Base-by-base conservation (phyloP, 2,329 filamentous ascomycete species). In the Fusarium sp. region DNA sequence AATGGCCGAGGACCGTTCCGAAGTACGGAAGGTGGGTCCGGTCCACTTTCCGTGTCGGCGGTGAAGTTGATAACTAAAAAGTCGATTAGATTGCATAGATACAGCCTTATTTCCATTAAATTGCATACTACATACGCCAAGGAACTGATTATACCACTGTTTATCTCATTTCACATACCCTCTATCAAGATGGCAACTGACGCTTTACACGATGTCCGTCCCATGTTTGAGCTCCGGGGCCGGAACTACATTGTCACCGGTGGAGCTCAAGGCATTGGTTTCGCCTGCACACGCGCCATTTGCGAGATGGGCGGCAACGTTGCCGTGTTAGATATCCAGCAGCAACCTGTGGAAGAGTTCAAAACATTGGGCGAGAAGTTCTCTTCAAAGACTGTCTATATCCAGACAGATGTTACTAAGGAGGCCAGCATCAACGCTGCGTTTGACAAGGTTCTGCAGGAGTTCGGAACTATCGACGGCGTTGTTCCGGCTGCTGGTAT, bases 271-370 rank as follows among this genome's bases (percentile, higher is more conserved):
- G 80, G 80, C 8, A 80, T 81, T 36, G 79, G 80, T 2, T 79
- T 78, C 33, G 78, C 79, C 13, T 69, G 75, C 9, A 75, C 75
- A 0, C 73, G 75, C 11, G 79, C 79, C 6, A 79, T 81, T 15
- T 77, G 75, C 37, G 78, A 81, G 27, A 77, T 80, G 73, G 80
- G 78, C 18, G 80, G 80, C 9, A 79, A 80, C 41, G 77, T 81
- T 9, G 77, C 77, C 3, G 75, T 80, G 7, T 52, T 78, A 49
- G 79, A 79, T 47, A 73, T 79, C 10, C 73, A 77, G 35, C 59
- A 62, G n/a, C 70, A 74, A 25, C 78, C 77, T 0, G 68, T 74
- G 17, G 62, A 70, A 1, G 76, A 77, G 31, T 77, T 78, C 29
- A 31, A 53, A 18, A 63, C 56, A 0, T 55, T 79, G 8, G 41